Evolutionary conservation across 257 asterid species (phyloP), one percentile per base, ranked within the genome.

Genomic region (Salvia splendens): DNA sequence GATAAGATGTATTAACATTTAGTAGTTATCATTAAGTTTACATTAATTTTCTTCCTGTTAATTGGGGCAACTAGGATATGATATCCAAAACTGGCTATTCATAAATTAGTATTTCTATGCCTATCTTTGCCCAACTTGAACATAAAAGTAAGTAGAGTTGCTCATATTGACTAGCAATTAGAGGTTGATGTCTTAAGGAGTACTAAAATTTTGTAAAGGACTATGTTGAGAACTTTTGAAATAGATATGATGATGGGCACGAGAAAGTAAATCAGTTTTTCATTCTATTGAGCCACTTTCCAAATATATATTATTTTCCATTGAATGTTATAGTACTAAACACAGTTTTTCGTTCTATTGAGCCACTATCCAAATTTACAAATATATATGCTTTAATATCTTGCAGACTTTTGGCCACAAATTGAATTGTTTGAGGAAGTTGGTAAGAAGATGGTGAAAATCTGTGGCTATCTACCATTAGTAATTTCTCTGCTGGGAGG

Each of bases 401-500:
- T 46, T 65, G 47, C 48, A 65, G 60, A 48, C 6, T 35, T 33
- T 49, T 49, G 36, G 4, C 12, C 0, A 10, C 17, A 48, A 3
- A 10, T n/a, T 5, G 14, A 64, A 32, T 35, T 49, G 59, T n/a
- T 49, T 35, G 70, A 33, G 16, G 38, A 48, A 49, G 47, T 67
- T 12, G 63, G 72, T 10, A 67, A 20, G 54, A 28, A 24, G 12
- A 67, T 67, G 63, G 51, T 53, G 28, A 6, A 42, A n/a, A 42
- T 40, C 2, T 67, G 63, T 17, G 72, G 63, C 5, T 42, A 20
- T 40, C 42, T 67, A 28, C 72, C 72, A 20, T 36, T 67, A 28
- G 64, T 12, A 17, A 67, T 67, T 40, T 38, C 53, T 36, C 9
- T 67, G 4, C 38, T 67, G 20, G 72, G 72, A 52, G 72, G 72